Percentiles rank a stretch among this genome's conserved stretches.
Evolutionary conservation across 1,139 yeast species (phyloP).

Genomic region (Wickerhamomyces sp.): DNA sequence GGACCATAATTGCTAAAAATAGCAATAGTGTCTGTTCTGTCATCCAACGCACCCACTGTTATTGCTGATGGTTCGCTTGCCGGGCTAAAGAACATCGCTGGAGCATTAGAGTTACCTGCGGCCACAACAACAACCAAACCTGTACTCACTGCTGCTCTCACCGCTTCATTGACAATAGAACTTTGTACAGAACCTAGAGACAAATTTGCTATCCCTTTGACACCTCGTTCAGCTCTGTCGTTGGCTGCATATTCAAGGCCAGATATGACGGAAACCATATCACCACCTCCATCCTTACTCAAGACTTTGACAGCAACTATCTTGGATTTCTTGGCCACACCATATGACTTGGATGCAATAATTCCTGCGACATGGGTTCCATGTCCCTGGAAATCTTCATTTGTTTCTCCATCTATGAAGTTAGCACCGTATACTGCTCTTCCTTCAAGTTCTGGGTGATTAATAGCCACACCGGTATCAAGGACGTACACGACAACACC

Average conservation of each 20-base stretch:
- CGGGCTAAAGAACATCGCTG: conserved; percentile 79
- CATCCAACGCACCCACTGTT: conserved; percentile 87
- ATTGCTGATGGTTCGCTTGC: conserved; percentile 68
- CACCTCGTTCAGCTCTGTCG: conserved; percentile 43
- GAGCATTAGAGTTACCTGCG: conserved; percentile 75
- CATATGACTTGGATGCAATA: conserved; percentile 72
- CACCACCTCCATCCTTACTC: conserved; percentile 58
- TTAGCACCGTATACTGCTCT: conserved; percentile 58
- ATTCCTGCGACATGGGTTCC: conserved; percentile 88
- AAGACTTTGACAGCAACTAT: conserved; percentile 72
- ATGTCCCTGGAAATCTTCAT: conserved; percentile 66
- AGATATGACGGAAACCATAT: conserved; percentile 57
- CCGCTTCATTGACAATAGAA: conserved; percentile 62
- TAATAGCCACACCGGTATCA: conserved; percentile 65
- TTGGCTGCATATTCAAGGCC: conserved; percentile 72
- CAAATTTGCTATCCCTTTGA: conserved; percentile 64
- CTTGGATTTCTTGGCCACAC: conserved; percentile 68
- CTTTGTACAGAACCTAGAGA: conserved; percentile 72
- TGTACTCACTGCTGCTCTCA: conserved; percentile 60
- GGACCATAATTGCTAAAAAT: conserved; percentile 83
- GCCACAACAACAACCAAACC: conserved; percentile 81
- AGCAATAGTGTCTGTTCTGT: conserved; percentile 59
- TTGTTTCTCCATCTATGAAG: conserved; percentile 52
- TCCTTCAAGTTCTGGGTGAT: conserved; percentile 63
- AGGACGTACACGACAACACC: conserved; percentile 72